phyloP scores from a whole-genome alignment of 2,329 filamentous ascomycete species.

The Coniochaeta hoffmannii region DNA sequence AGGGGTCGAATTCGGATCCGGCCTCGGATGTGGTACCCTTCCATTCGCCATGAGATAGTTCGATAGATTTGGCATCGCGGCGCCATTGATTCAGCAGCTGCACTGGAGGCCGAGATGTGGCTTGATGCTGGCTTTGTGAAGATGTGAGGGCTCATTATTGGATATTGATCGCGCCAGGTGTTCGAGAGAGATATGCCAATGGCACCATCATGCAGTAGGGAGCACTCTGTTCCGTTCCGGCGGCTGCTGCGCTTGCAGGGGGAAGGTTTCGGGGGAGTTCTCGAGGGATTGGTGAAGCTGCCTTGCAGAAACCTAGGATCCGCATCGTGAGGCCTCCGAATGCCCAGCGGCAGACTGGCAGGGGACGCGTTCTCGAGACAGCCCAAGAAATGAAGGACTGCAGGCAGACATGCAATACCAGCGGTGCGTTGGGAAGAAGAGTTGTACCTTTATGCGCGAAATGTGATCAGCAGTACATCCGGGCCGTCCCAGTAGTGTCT shows the following conservation, averaged over 20 bases:
- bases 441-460: neutral
- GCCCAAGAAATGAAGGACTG: no score
- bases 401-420: neutral
- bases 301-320: no score
- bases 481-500: slow-evolving; percentile 1
- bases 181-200: neutral
- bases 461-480: neutral
- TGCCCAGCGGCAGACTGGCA: no score
- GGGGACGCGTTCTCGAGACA: no score
- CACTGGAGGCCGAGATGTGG: neutral
- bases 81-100: neutral
- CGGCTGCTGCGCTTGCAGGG: neutral
- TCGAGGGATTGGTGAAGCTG: neutral
- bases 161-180: neutral
- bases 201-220: neutral
- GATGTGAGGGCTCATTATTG: neutral
- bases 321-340: neutral
- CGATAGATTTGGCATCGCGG: neutral
- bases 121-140: neutral
- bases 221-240: neutral
- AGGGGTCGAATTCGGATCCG: neutral
- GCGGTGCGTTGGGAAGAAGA: neutral
- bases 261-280: neutral
- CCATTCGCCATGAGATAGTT: neutral
- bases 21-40: neutral